Evolutionary conservation across 139 green algal species (phyloP), one percentile per base, ranked within the genome.

Genomic region (Trebouxia sp.): DNA sequence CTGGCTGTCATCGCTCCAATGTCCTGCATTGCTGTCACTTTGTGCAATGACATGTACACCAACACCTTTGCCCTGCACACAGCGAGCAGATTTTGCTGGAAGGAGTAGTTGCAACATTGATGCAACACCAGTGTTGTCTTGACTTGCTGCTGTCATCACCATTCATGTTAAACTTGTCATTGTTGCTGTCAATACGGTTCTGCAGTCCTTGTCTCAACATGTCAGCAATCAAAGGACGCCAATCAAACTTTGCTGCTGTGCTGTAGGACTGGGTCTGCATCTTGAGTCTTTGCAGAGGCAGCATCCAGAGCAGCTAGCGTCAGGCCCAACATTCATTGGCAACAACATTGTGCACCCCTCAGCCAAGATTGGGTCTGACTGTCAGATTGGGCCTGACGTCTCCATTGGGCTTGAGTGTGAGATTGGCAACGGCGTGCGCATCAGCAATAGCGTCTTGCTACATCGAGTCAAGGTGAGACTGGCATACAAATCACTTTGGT

Each of bases 371-470:
- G 94, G 96, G 51, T 77, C 86, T 15, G 85, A 87, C 78, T 98
- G 93, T 86, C 75, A 93, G 26, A 95, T 98, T 58, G 94, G 94
- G 0, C 93, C 95, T n/a, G 93, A 98, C 80, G 94, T 98, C 14
- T 95, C 92, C 47, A 96, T 98, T 53, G 94, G 95, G 28, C 84
- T 91, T 5, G 78, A 83, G 12, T 96, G 92, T 74, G 90, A 93
- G 6, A 97, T 99, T 38, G 96, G 92, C 30, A 84, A 95, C 76
- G 96, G 96, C 65, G 96, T 98, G 83, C 88, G 96, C 7, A 88
- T 98, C n/a, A 88, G 83, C 79, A 94, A 96, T 84, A 96, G 91
- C 79, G 92, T 97, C 24, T 78, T 98, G 72, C 94, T 98, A 87
- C 84, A 89, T 30, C 91, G 95, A 3, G 90, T 95, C 12, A 86